Evolutionary conservation across 2,329 filamentous ascomycete genomes (phyloP).

Genomic region (Pestalotiopsis sp.): DNA sequence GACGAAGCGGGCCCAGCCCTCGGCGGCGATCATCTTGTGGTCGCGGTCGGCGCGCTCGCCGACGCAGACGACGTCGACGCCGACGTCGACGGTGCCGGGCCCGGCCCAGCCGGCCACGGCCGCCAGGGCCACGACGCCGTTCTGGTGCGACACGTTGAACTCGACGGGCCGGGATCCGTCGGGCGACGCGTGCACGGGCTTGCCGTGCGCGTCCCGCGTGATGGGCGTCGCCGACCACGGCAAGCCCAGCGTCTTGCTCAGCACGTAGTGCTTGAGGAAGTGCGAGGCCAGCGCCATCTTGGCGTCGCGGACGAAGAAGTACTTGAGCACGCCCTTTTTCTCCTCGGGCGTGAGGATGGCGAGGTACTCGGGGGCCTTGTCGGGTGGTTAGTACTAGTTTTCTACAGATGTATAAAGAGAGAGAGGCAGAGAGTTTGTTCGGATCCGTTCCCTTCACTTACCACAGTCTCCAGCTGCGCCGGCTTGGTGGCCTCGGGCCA

Average conservation of each 20-base stretch:
- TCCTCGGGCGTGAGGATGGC: conserved; percentile 57
- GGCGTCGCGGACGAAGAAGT: conserved; percentile 71
- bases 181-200: conserved; percentile 55
- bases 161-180: conserved; percentile 49
- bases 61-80: conserved; percentile 77
- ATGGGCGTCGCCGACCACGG: conserved; percentile 63
- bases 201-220: conserved; percentile 56
- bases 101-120: conserved; percentile 45
- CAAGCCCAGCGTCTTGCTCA: conserved; percentile 59
- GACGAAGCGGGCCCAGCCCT: conserved; percentile 68
- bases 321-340: conserved; percentile 58
- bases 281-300: conserved; percentile 74
- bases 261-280: conserved; percentile 72
- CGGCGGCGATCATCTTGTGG: conserved; percentile 52
- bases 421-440: too few species aligned
- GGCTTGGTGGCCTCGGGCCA: conserved; percentile 58
- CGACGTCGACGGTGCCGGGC: conserved; percentile 51
- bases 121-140: conserved; percentile 71
- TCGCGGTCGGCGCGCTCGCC: conserved; percentile 69
- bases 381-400: not conserved
- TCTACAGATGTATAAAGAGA: not conserved
- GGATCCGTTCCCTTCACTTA: conserved; percentile 31
- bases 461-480: conserved; percentile 47
- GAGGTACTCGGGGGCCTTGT: conserved; percentile 45
- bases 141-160: conserved; percentile 82